A percentile compares a stretch with the other conserved stretches of the same genome.
These are phyloP conservation scores for Coemansia erecta DNA, from an alignment of 192 early-diverging fungal species.

Conservation along the genomic window DNA sequence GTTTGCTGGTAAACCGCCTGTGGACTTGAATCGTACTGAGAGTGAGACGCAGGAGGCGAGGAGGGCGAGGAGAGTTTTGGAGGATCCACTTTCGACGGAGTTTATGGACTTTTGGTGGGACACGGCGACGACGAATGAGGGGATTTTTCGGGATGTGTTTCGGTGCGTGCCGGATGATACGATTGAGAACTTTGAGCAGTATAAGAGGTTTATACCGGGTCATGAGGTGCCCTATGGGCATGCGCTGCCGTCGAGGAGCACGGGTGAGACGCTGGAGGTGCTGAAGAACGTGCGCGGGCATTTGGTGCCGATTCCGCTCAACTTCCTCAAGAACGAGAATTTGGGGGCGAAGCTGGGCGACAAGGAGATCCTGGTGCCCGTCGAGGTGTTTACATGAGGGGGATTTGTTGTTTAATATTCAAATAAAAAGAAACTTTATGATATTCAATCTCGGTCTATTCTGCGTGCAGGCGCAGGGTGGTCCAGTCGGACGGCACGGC, in stretches of 20 bases:
- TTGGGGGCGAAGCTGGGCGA: conserved; percentile 51
- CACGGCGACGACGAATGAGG: conserved; percentile 66
- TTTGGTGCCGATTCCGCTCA: conserved; percentile 49
- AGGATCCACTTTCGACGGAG: conserved; percentile 67
- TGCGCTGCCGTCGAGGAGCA: conserved; percentile 20
- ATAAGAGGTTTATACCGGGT: conserved; percentile 50
- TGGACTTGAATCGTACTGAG: conserved; percentile 24
- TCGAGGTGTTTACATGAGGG: conserved; percentile 48
- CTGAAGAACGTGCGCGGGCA: conserved; percentile 47
- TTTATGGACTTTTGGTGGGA: conserved; percentile 64
- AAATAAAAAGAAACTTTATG: not conserved
- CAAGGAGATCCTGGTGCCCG: conserved; percentile 48
- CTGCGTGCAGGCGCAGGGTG: conserved; percentile 19
- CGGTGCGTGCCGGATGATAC: conserved; percentile 84
- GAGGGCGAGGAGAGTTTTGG: conserved; percentile 29
- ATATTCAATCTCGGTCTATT: not conserved
- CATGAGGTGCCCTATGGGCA: conserved; percentile 46
- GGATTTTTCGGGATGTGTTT: conserved; percentile 76
- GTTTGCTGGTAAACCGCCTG: conserved; percentile 41
- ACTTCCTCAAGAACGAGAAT: conserved; percentile 52
- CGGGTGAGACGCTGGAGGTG: conserved; percentile 26
- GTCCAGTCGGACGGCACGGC: conserved; percentile 42
- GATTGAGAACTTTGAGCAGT: conserved; percentile 60
- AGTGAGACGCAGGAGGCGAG: conserved; percentile 6
- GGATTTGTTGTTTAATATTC: not conserved